Evolutionary conservation across 108 stramenopile genomes (phyloP), one percentile per base, ranked within the genome.

Genomic region (Cyclotella baltica): DNA sequence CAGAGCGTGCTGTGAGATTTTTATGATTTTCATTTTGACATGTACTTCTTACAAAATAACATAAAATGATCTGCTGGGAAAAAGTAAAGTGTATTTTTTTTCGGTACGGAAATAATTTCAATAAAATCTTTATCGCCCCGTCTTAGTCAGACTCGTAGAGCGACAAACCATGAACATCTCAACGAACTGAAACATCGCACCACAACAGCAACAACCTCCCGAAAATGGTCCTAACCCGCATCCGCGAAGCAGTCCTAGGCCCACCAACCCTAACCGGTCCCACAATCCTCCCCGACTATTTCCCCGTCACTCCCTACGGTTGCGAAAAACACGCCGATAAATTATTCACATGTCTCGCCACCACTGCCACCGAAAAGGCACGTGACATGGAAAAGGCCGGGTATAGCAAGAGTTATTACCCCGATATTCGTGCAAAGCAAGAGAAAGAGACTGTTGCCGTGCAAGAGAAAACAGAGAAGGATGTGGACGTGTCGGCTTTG

Each of bases 301-400:
- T 96, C 81, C 95, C 95, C 36, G 91, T 96, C 46, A 83, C 92
- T 76, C 95, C 95, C 40, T 70, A 67, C 20, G 95, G 92, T 16
- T 96, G 95, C 67, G 95, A 93, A 83, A 85, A 83, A 37, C 92
- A 91, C 40, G 81, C 95, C 0, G 83, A 93, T 63, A 86, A 80
- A 52, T 78, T 96, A 33, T 96, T 96, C 67, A 63, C 80, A 9
- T 96, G 95, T 66, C 59, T 96, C 4, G 84, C 90, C 30, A 84
- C 85, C 15, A 89, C 88, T 31, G 95, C 95, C 0, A 96, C 95
- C 27, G 81, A 65, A 25, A 93, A 92, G 73, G 91, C 88, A 22
- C 88, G 95, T 8, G 95, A 93, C 53, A 93, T 93, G 88, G 95
- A 96, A 69, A 89, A 89, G 72, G 83, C 87, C 20, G 91, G 92